Evolutionary conservation across 148 eudicot species (phyloP), one percentile per base, ranked within the genome.

Genomic region (Nepenthes mirabilis): DNA sequence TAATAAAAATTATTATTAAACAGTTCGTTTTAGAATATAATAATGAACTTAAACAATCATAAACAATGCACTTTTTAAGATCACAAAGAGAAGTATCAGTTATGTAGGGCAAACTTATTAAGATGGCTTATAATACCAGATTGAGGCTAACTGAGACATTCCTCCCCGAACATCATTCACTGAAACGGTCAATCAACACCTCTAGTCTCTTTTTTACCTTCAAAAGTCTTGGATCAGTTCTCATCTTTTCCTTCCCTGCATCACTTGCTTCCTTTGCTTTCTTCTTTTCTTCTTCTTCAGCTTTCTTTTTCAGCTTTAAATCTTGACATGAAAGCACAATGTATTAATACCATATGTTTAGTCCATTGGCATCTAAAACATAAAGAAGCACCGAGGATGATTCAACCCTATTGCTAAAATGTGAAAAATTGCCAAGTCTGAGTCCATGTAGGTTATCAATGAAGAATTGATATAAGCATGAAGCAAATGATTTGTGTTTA

Each of bases 161-260:
- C 23, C 23, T 23, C 23, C 23, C 23, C 23, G 0, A 23, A 0
- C 23, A 23, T 23, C 23, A 23, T 23, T 23, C 23, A 23, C 23
- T 23, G 0, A 23, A 23, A 23, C 23, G 23, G 23, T 23, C 23
- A 23, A 23, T 23, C 23, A 23, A 23, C 23, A 23, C 86, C 49
- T 76, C 74, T 36, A 91, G 76, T 65, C 95, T 85, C 68, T 53
- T 84, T 64, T 78, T 85, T 35, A 87, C 90, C 65, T 83, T 77
- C 52, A 62, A 66, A 37, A 91, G 69, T 63, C 82, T 83, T 1
- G 80, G 79, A 69, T 64, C 62, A 34, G 84, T 57, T 34, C 43
- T 68, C 11, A 56, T 52, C 63, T 70, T 75, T 62, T 68, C 71
- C 74, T 80, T 79, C 56, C 75, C 78, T 1, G 65, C 69, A 55